Evolutionary conservation across 495 filamentous ascomycete species (phyloP).

Genomic region (Penicillium taxi): DNA sequence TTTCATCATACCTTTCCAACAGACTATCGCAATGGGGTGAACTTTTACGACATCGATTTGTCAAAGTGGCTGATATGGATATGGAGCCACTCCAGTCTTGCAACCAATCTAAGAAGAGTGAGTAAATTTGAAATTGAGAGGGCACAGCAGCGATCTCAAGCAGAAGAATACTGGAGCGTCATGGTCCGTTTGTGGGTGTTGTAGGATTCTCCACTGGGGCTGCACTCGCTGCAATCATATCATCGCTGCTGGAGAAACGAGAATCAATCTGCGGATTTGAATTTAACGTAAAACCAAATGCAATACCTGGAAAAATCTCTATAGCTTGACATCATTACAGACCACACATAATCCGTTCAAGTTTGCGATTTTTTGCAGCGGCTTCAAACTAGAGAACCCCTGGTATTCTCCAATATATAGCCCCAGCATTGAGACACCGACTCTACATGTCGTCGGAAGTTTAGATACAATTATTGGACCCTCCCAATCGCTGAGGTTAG

Average conservation of each 20-base stretch:
- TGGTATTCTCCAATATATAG: not conserved
- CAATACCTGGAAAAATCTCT: too few relatives aligned
- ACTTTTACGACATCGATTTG: slow-evolving; percentile 89
- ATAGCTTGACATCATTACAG: not conserved
- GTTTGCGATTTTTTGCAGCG: not conserved
- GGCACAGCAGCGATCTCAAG: too few relatives aligned
- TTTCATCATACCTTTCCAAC: slow-evolving; percentile 98
- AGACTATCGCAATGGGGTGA: slow-evolving; percentile 91
- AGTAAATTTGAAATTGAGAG: too few relatives aligned
- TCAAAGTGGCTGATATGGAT: slow-evolving; percentile 8
- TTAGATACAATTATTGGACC: not conserved
- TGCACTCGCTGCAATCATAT: not conserved
- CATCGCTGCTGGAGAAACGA: not conserved
- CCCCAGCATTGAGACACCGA: not conserved
- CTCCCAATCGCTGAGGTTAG: not conserved
- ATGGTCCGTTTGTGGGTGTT: not conserved
- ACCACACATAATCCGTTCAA: not conserved
- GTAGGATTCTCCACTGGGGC: not conserved
- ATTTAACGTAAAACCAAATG: not conserved
- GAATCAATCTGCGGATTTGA: not conserved
- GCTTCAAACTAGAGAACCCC: not conserved
- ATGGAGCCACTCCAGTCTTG: slow-evolving; percentile 1
- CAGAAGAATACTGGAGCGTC: not conserved
- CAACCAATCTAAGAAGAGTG: not conserved
- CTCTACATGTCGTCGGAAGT: not conserved